Evolutionary conservation across 129 eudicot species (phyloP), one percentile per base, ranked within the genome.

Genomic region (Pulicaria dysenterica): DNA sequence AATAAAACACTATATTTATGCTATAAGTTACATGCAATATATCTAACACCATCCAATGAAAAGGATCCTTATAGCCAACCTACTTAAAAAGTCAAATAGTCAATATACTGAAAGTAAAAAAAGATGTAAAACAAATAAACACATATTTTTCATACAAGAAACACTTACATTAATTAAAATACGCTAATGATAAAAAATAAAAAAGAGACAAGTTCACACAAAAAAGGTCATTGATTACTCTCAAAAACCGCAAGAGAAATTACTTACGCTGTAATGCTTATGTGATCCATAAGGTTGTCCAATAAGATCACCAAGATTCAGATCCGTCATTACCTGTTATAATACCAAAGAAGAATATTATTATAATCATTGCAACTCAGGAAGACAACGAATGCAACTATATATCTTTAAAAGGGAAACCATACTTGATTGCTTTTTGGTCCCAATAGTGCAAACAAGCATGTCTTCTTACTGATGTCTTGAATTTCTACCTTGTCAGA

Each of bases 241-340:
- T 42, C 0, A 38, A 19, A 48, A 65, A 69, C 6, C 12, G 13
- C 64, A 64, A 19, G 72, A 40, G 15, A 47, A 43, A 47, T 69
- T 58, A 83, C 58, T 84, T 81, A 84, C 97, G 64, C 68, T 80
- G 74, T 86, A 91, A 84, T 91, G 97, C 66, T 79, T 86, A 75
- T 91, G 97, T 19, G 91, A 77, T 60, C 97, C 96, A 83, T 86
- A 88, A 56, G 97, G 93, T 79, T 82, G 88, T 65, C 93, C 97
- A 79, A 86, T 69, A 61, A 91, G 87, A 58, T 86, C 92, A 64
- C 82, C 79, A 50, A 91, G 88, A 83, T 84, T 84, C 78, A 91
- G 51, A 65, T 82, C 83, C 73, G 68, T 57, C 83, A 91, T 80
- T 57, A 88, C 81, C 96, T 91, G 85, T 74, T 47, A 74, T 19